A percentile compares a stretch with the other conserved stretches of the same genome.
phyloP scores from a whole-genome alignment of 164 flowering plant genomes.

The Saururus chinensis region DNA sequence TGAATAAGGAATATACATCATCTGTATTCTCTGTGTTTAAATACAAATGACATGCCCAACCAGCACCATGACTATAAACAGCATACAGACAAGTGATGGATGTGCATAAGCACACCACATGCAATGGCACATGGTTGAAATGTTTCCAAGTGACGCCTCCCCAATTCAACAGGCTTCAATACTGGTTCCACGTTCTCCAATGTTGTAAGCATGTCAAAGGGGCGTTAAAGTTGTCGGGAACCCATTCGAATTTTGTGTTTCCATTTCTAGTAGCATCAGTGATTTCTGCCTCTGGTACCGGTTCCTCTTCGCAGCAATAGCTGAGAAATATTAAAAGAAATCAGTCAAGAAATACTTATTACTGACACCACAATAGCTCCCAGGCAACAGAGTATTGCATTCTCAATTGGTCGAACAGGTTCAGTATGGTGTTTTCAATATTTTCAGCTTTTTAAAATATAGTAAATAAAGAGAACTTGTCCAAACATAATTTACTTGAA shows the following conservation, averaged over 20 bases:
- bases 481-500: not conserved
- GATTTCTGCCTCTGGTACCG: constrained; percentile 90
- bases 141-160: not conserved
- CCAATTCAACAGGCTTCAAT: not conserved
- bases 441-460: too few species aligned
- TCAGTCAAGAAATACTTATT: not conserved
- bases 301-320: constrained; percentile 89
- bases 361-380: not conserved
- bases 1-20: not conserved
- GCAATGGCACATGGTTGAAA: not conserved
- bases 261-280: constrained; percentile 92
- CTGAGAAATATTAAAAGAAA: constrained; percentile 28
- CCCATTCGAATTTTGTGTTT: constrained; percentile 75
- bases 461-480: too few species aligned
- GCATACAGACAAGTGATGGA: not conserved
- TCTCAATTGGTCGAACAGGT: too few species aligned
- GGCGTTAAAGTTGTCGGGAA: constrained; percentile 49
- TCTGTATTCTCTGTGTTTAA: not conserved
- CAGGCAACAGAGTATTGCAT: too few species aligned
- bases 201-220: constrained; percentile 8
- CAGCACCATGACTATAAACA: not conserved
- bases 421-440: too few species aligned
- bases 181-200: not conserved
- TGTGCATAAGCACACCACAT: not conserved
- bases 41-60: not conserved